These are phyloP conservation scores for Solanum gandarillasii DNA, from an alignment of 257 asterid species.

Conservation along the genomic window DNA sequence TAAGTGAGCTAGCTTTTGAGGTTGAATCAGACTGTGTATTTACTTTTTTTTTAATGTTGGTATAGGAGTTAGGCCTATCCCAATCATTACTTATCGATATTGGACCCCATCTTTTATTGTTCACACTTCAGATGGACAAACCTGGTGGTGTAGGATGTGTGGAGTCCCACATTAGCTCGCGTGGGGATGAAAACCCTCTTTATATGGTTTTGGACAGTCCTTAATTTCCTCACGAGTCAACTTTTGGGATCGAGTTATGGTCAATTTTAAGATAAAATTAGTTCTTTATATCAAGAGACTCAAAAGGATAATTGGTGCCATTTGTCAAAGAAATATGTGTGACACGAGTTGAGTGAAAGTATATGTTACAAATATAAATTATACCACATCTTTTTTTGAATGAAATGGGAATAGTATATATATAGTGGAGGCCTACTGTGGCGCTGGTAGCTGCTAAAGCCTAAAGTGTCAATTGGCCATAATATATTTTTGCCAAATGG, in stretches of 20 bases:
- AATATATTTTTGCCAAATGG: not conserved
- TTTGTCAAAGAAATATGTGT: not conserved
- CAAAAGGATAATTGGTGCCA: not conserved
- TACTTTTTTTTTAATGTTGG: not conserved
- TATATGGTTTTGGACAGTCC: not conserved
- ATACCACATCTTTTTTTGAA: not conserved
- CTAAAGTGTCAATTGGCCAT: not conserved
- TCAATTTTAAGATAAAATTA: not conserved
- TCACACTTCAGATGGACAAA: not conserved
- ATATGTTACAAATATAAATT: not conserved
- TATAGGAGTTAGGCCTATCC: not conserved
- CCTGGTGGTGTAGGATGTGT: not conserved
- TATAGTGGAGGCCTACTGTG: slow-evolving; percentile 1
- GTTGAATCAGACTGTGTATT: not conserved
- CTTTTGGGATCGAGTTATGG: not conserved
- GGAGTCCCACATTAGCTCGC: not conserved
- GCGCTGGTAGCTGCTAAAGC: not conserved
- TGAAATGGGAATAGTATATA: not conserved
- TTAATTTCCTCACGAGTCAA: not conserved
- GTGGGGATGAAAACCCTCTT: not conserved
- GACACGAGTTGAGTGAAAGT: not conserved
- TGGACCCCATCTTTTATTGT: not conserved
- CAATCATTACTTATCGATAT: not conserved
- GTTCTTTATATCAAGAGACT: not conserved
- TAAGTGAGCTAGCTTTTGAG: too few relatives aligned